Conservation (phyloP, 768 basidiomycete species). For the Auriscalpium vulgare region DNA sequence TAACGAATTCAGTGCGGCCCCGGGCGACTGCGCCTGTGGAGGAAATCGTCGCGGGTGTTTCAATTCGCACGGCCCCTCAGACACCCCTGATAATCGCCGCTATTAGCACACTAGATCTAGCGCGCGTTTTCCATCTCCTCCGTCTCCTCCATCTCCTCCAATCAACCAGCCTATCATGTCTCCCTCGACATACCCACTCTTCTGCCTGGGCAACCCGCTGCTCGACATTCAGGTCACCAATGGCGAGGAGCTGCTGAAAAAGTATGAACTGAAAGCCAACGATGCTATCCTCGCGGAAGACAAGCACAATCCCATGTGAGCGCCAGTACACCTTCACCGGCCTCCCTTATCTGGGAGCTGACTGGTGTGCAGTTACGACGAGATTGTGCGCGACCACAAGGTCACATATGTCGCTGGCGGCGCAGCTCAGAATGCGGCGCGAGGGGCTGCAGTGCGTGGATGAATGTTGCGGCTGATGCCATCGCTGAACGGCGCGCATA, state of each 20-base stretch:
- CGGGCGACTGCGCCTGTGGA: too few species aligned
- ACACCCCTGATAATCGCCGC: too few species aligned
- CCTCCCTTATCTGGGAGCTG: neutral
- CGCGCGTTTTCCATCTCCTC: neutral
- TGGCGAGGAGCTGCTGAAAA: slow-evolving; percentile 77
- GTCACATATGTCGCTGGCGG: slow-evolving; percentile 94
- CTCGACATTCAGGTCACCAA: slow-evolving; percentile 92
- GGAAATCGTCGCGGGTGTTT: too few species aligned
- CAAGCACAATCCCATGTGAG: slow-evolving; percentile 72
- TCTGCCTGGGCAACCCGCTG: slow-evolving; percentile 93
- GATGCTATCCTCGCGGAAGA: slow-evolving; percentile 93
- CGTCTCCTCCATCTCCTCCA: neutral
- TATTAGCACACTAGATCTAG: too few species aligned
- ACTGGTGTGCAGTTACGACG: slow-evolving; percentile 62
- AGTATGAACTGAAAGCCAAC: slow-evolving; percentile 88
- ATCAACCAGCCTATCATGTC: slow-evolving; percentile 25
- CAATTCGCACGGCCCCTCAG: too few species aligned
- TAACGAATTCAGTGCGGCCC: too few species aligned
- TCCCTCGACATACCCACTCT: slow-evolving; percentile 49
- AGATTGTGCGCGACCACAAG: slow-evolving; percentile 66
- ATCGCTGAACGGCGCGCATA: slow-evolving; percentile 1
- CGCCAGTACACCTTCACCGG: neutral
- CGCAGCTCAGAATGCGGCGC: slow-evolving; percentile 93
- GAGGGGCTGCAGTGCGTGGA: slow-evolving; percentile 81
- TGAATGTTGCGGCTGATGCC: neutral